Evolutionary conservation across 108 stramenopile species (phyloP), one percentile per base, ranked within the genome.

Genomic region (Fistulifera solaris): DNA sequence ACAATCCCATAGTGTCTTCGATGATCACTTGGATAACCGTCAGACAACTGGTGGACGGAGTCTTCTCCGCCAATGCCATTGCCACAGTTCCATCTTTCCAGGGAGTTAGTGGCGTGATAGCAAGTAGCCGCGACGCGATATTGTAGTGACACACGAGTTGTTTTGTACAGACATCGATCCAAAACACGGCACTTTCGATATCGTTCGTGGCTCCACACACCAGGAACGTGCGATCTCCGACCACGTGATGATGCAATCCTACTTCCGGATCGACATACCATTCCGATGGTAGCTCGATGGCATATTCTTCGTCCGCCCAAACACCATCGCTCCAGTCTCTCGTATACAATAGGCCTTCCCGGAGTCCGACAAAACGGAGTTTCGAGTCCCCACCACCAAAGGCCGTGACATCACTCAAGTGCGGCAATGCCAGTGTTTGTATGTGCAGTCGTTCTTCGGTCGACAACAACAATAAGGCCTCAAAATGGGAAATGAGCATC

Each of bases 181-280:
- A 54, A 69, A 69, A 51, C 58, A 69, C 10, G 68, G 68, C 23
- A 35, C 58, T 28, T 31, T 48, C 35, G 27, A 19, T 7, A 25
- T 59, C 47, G 16, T 25, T 35, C 38, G 31, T 26, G 47, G 46
- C 46, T 38, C 46, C 28, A 28, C 27, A 48, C 4, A 27, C 28
- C 52, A 27, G 59, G 44, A 2, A 54, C 25, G 7, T 58, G 57
- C 24, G 49, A 12, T 39, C 63, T 10, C 40, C 49, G 22, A 40
- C 31, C 8, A 8, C 3, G 6, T 35, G 2, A 28, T 16, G 27
- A 16, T 38, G 31, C 27, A 51, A 16, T 23, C 28, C 48, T 27
- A 40, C 23, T 6, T 27, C 48, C 16, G 54, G 55, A 16, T 27
- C 31, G 31, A 35, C 31, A 35, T 3, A 35, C 31, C 31, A 35